Evolutionary conservation across 345 rosid genomes (phyloP).

Genomic region (Corymbia maculata): DNA sequence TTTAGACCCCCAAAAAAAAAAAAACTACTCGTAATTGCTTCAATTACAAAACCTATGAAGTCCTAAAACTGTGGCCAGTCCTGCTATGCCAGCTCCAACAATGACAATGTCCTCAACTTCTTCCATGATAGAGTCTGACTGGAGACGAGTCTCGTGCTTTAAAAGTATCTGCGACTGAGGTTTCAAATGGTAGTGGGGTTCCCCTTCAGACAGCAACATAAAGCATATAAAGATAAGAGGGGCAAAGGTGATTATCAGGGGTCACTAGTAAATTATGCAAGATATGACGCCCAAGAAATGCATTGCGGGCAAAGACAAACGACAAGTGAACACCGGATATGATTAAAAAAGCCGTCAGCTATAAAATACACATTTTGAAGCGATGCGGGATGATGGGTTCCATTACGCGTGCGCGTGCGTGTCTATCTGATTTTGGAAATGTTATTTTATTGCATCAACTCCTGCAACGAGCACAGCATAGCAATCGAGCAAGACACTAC

Average conservation of each 20-base stretch:
- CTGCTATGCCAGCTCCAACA: constrained; percentile 59
- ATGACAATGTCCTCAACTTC: constrained; percentile 5
- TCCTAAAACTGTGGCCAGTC: constrained; percentile 50
- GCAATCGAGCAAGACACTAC: background rate
- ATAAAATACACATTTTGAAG: background rate
- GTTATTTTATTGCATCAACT: background rate
- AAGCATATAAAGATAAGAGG: background rate
- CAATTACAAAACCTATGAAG: constrained; percentile 15
- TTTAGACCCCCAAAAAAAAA: too few relatives aligned
- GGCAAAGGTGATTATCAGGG: background rate
- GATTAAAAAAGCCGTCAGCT: background rate
- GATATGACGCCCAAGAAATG: background rate
- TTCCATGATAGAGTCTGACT: too few relatives aligned
- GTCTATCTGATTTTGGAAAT: background rate
- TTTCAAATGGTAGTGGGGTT: background rate
- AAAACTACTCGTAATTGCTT: background rate
- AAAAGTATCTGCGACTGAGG: background rate
- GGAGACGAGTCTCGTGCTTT: background rate
- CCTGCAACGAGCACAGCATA: background rate
- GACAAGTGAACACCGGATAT: background rate
- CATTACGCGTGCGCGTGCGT: background rate
- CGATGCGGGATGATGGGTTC: background rate
- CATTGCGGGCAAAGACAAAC: background rate
- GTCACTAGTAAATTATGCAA: background rate
- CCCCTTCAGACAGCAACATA: background rate